Base-by-base conservation (phyloP, 2,329 filamentous ascomycete species). In the Coniella vitis region DNA sequence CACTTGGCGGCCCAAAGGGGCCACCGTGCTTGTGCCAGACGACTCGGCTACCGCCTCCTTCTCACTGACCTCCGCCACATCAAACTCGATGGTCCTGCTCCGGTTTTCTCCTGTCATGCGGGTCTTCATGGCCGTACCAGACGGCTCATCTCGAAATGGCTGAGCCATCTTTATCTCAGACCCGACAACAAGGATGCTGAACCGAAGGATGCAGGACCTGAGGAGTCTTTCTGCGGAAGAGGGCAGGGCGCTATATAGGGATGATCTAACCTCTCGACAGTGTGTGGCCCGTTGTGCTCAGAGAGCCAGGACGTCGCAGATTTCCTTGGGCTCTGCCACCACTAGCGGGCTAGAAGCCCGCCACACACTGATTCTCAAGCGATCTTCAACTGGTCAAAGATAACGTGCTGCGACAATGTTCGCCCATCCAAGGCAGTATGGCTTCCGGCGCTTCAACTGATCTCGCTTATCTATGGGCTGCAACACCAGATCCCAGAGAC, bases 91-190 rank as follows among this genome's bases (percentile, higher is more conserved):
- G 47, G 56, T 58, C 52, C 48, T 54, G 53, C 58, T 57, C 47
- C 37, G 53, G 54, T 61, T 58, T 54, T 59, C 51, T 32, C 62
- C 61, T 38, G 54, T 57, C 48, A 57, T 52, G 32, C 47, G 43
- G 22, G 54, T 43, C 55, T 44, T 40, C 38, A 49, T 54, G 47
- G 55, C 53, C 61, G 63, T 65, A 43, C 63, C 60, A 53, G 66
- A 66, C 61, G 63, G 54, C 57, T 56, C 60, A 49, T 60, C 59
- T 47, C 55, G 57, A 34, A 58, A 56, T 49, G 56, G 56, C 42
- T 56, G 54, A 51, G 59, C 57, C 67, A 69, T 70, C 43, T 35
- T 58, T n/a, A n/a, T n/a, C 41, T 34, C 43, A 45, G 50, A 56
- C 48, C 55, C 49, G 14, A 49, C 7, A 45, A 38, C 51, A 53